These are phyloP conservation scores for Yamadazyma buinensis DNA, from an alignment of 1,139 yeast genomes.

Conservation along the genomic window DNA sequence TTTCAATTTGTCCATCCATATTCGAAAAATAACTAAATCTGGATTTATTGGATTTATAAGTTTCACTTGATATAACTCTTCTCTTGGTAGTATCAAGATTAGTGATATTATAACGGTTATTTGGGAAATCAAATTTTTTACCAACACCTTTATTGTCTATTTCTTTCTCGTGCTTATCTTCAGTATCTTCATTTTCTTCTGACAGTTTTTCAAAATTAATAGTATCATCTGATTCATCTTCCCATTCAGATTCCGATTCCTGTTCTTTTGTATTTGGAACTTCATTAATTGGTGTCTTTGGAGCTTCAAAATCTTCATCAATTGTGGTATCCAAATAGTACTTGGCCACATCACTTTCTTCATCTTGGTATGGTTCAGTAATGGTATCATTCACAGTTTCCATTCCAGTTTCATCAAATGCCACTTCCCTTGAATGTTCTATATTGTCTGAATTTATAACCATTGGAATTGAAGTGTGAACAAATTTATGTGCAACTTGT, in stretches of 20 bases:
- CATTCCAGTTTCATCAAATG: slow-evolving; percentile 1
- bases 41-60: slow-evolving; percentile 16
- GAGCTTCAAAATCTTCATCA: background rate
- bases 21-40: slow-evolving; percentile 24
- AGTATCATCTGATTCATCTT: slow-evolving; percentile 6
- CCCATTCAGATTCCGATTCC: background rate
- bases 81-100: slow-evolving; percentile 23
- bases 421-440: slow-evolving; percentile 3
- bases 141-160: slow-evolving; percentile 38
- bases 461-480: background rate
- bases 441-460: slow-evolving; percentile 1
- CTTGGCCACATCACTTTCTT: background rate
- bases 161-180: background rate
- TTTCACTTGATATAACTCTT: slow-evolving; percentile 14
- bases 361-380: slow-evolving; percentile 2
- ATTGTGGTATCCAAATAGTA: background rate
- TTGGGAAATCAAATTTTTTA: slow-evolving; percentile 37
- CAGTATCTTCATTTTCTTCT: background rate
- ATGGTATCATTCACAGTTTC: slow-evolving; percentile 1
- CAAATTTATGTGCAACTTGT: background rate
- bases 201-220: slow-evolving; percentile 8
- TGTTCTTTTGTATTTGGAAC: background rate
- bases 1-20: slow-evolving; percentile 39
- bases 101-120: slow-evolving; percentile 30
- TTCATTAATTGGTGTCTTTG: background rate